Evolutionary conservation across 116 monocot species (phyloP), one percentile per base, ranked within the genome.

Genomic region (Papilionanthe hybrid): DNA sequence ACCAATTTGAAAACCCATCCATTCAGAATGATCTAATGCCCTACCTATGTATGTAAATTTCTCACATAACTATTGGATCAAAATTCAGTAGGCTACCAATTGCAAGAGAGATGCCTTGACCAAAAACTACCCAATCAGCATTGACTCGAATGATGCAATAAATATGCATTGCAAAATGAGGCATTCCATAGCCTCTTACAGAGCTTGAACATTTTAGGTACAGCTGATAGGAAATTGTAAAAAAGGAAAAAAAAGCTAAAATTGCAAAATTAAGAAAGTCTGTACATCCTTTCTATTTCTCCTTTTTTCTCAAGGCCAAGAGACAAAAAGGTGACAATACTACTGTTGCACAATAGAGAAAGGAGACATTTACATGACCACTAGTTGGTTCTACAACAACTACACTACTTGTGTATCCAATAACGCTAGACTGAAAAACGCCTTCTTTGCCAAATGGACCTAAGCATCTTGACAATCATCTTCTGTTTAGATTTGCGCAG

Each of bases 371-470:
- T 72, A 65, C 65, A 65, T 65, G 65, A 27, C 65, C 9, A 65
- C 27, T 65, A 22, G 5, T 17, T 17, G 72, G 37, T 72, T 32
- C 72, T 72, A 72, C 7, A 41, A 19, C 15, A 17, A 15, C 41
- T 25, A 11, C 23, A 25, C 8, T 25, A 27, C 5, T 23, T 9
- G 23, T 30, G 69, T 30, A n/a, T 69, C 42, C 77, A 86, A 78
- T 84, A 87, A 79, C 84, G 89, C 57, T 90, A 80, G 71, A 86
- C 43, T 7, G 84, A 86, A 80, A 85, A 85, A 45, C 81, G 80
- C 60, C 88, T 89, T 77, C 79, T 84, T 82, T 92, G 92, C 92
- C 88, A 93, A 42, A 96, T 79, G 5, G 86, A 82, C 23, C 79
- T 89, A 55, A 96, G 12, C 5, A 84, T 79, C 41, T 86, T 77